Conservation (phyloP, 192 early-diverging fungal species). For the Coemansia sp. region DNA sequence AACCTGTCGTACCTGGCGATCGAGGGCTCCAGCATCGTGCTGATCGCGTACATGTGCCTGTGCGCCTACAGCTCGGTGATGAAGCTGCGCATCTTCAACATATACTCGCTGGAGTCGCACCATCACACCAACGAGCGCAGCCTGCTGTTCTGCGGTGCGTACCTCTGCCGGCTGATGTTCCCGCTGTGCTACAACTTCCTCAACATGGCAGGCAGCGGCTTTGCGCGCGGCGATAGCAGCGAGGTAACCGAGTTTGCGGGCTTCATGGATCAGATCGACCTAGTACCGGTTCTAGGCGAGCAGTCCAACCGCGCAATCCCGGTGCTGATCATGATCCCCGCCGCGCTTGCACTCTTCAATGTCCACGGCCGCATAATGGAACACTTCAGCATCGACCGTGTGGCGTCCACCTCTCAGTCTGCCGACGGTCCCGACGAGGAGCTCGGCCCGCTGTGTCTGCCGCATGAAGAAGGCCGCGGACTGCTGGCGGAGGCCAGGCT, state of each 20-base stretch:
- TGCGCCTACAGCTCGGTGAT: constrained; percentile 92
- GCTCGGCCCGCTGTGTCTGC: constrained; percentile 42
- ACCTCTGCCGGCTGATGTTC: constrained; percentile 79
- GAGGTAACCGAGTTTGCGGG: constrained; percentile 58
- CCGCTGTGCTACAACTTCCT: constrained; percentile 96
- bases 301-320: constrained; percentile 87
- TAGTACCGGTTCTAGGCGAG: constrained; percentile 88
- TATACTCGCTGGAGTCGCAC: constrained; percentile 85
- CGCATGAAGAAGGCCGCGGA: constrained; percentile 45
- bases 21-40: constrained; percentile 62
- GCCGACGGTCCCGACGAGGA: constrained; percentile 32
- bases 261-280: constrained; percentile 79
- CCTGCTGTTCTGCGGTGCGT: constrained; percentile 89
- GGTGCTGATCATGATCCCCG: constrained; percentile 78
- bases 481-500: constrained; percentile 49
- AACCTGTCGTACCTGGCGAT: constrained; percentile 62
- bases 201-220: constrained; percentile 57
- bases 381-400: constrained; percentile 55
- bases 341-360: constrained; percentile 73
- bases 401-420: constrained; percentile 11
- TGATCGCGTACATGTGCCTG: constrained; percentile 87
- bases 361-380: constrained; percentile 79
- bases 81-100: constrained; percentile 84
- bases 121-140: constrained; percentile 92
- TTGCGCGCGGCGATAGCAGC: constrained; percentile 42